These are phyloP conservation scores for Saccharomycopsis selenospora DNA, from an alignment of 805 yeast genomes.

Conservation along the genomic window DNA sequence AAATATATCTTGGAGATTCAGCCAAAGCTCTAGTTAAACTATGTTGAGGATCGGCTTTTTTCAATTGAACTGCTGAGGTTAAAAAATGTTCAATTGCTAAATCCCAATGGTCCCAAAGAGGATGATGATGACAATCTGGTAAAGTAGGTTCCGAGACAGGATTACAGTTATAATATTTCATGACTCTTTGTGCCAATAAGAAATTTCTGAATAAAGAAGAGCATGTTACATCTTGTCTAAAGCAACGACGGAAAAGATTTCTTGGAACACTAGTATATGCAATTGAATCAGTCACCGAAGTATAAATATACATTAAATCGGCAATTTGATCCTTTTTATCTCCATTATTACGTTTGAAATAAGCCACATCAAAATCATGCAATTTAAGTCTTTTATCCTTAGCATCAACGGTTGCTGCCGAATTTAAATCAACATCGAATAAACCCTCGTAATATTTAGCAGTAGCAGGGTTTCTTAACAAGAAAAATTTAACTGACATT, in stretches of 20 bases:
- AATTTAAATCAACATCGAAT: conserved; percentile 25
- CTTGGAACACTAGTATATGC: conserved; percentile 94
- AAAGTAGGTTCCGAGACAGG: conserved; percentile 91
- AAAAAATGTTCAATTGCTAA: conserved; percentile 92
- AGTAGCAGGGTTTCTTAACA: conserved; percentile 70
- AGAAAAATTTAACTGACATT: conserved; percentile 84
- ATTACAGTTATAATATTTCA: conserved; percentile 90
- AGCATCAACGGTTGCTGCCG: conserved; percentile 23
- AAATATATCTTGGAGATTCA: conserved; percentile 51
- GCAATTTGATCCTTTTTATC: conserved; percentile 95
- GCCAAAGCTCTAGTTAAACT: conserved; percentile 17
- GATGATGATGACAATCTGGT: conserved; percentile 76
- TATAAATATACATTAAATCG: conserved; percentile 94
- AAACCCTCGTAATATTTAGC: conserved; percentile 35
- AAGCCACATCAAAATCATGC: conserved; percentile 66
- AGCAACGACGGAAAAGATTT: conserved; percentile 79
- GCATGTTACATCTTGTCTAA: conserved; percentile 93
- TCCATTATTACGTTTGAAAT: conserved; percentile 51
- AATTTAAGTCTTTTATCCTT: conserved; percentile 23
- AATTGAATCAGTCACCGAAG: conserved; percentile 95
- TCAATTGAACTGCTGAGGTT: conserved; percentile 51
- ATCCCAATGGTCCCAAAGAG: conserved; percentile 99
- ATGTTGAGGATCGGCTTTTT: conserved; percentile 22
- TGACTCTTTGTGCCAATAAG: conserved; percentile 80
- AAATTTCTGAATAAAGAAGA: conserved; percentile 94